A percentile compares a stretch with the other conserved stretches of the same genome.
These are phyloP conservation scores for Xylogone sp. DNA, from an alignment of 2,329 filamentous ascomycete species.

Conservation along the genomic window DNA sequence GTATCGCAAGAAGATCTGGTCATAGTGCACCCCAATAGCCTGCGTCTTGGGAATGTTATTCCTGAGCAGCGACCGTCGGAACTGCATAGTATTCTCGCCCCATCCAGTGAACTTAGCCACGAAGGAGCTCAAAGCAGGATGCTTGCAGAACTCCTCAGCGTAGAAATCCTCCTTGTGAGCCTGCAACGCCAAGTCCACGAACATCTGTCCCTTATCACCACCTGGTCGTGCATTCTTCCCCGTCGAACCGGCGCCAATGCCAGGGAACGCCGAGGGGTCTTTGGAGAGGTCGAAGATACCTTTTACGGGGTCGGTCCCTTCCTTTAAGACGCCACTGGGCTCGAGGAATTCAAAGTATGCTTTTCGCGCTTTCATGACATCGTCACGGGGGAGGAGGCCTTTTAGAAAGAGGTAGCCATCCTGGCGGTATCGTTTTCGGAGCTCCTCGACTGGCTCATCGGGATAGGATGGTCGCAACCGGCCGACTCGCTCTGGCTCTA, in stretches of 20 bases:
- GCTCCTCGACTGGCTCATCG: constrained; percentile 33
- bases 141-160: background rate
- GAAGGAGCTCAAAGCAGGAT: constrained; percentile 1
- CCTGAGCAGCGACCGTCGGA: constrained; percentile 40
- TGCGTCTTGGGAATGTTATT: constrained; percentile 47
- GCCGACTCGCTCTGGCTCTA: constrained; percentile 21
- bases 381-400: constrained; percentile 35
- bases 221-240: constrained; percentile 42
- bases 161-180: background rate
- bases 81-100: constrained; percentile 41
- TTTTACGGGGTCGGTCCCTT: constrained; percentile 44
- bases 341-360: constrained; percentile 36
- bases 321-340: constrained; percentile 43
- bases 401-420: constrained; percentile 42
- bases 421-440: constrained; percentile 31
- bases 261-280: constrained; percentile 31
- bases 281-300: constrained; percentile 45
- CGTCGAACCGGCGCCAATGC: constrained; percentile 31
- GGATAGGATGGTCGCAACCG: constrained; percentile 29
- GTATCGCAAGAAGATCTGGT: constrained; percentile 46
- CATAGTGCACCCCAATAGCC: constrained; percentile 49
- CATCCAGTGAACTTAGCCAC: constrained; percentile 41
- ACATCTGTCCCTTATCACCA: constrained; percentile 19
- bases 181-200: background rate
- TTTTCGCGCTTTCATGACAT: constrained; percentile 36